A percentile compares a stretch with the other conserved stretches of the same genome.
phyloP scores from a whole-genome alignment of 176 grass and related monocot genomes.

The maize (Zea mays) region Zm-B73-REFERENCE-NAM-5.0 NC_050097.1:199549501-199550000 shows the following conservation, averaged over 20 bases:
- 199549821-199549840: constrained; percentile 43
- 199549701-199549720: constrained; percentile 42
- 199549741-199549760: constrained; percentile 47
- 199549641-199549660: constrained; percentile 10
- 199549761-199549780: constrained; percentile 71
- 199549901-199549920: constrained; percentile 53
- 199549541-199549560: background rate
- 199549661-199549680: constrained; percentile 32
- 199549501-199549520: constrained; percentile 11
- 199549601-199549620: constrained; percentile 7
- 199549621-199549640: background rate
- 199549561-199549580: constrained; percentile 14
- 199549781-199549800: constrained; percentile 97
- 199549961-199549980: constrained; percentile 61
- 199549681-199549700: constrained; percentile 35
- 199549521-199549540: constrained; percentile 5
- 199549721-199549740: constrained; percentile 46
- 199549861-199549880: constrained; percentile 13
- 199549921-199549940: constrained; percentile 56
- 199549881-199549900: constrained; percentile 12
- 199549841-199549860: constrained; percentile 25
- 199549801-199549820: constrained; percentile 70
- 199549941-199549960: constrained; percentile 67
- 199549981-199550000: constrained; percentile 57
- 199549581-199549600: constrained; percentile 8